A percentile compares a stretch with the other conserved stretches of the same genome.
Conservation (phyloP, 345 rosid species). For the Balakata baccata region DNA sequence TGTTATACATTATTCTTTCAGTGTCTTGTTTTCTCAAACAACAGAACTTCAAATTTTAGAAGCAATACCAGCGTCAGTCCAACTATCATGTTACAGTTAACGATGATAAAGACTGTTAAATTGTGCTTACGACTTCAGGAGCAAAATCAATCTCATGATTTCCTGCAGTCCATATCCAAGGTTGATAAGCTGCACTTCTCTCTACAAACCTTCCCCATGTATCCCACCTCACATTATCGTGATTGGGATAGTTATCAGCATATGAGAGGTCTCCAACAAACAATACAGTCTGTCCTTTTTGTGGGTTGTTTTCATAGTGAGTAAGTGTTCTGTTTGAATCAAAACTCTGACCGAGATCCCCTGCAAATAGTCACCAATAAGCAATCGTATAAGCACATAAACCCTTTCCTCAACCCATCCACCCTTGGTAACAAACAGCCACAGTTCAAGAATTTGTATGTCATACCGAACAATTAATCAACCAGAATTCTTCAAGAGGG, state of each 20-base stretch:
- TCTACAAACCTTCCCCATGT: constrained; percentile 87
- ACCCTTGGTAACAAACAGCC: neutral
- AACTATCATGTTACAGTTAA: neutral
- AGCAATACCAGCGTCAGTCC: neutral
- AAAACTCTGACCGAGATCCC: constrained; percentile 88
- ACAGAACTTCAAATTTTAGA: neutral
- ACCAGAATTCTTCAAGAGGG: too few species aligned
- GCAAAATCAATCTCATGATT: constrained; percentile 86
- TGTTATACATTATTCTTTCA: neutral
- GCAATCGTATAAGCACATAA: neutral
- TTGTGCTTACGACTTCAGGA: constrained; percentile 56
- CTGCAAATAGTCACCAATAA: constrained; percentile 37
- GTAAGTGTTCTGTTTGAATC: constrained; percentile 80
- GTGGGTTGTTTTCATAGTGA: constrained; percentile 69
- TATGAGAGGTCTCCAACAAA: constrained; percentile 85
- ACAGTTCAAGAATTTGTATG: too few species aligned
- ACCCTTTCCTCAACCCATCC: neutral
- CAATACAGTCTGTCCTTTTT: constrained; percentile 62
- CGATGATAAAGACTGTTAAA: neutral
- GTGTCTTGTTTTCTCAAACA: neutral
- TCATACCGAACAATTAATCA: too few species aligned
- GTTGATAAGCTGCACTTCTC: constrained; percentile 84
- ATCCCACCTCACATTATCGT: constrained; percentile 84
- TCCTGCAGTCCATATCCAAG: constrained; percentile 95
- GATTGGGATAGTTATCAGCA: constrained; percentile 66